Base-by-base conservation (phyloP, 495 filamentous ascomycete genomes). In the Talaromyces stipitatus region DNA sequence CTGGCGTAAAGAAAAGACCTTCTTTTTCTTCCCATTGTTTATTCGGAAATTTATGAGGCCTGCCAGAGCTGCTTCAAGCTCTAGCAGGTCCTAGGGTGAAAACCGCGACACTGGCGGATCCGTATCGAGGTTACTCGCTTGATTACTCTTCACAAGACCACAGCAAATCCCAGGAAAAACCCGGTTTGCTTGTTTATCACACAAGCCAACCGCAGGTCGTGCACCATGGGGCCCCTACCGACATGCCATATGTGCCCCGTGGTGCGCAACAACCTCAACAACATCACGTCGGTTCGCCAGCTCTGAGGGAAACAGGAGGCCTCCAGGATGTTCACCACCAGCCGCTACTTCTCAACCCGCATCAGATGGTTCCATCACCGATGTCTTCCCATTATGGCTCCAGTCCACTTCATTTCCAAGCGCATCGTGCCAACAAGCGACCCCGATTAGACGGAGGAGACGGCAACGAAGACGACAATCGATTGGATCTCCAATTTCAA, bases 61-160 rank as follows among this genome's bases (percentile, higher is more conserved):
- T 69, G 67, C 67, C 65, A 64, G 72, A 69, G 68, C 67, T 69
- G 65, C 58, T 55, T 57, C 29, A 38, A 59, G 64, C 66, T 72
- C 73, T 75, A 68, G 72, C 70, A 55, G 64, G 66, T 56, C 64
- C 68, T 62, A 50, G 67, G 69, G 72, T 70, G 63, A 72, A 74
- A 72, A 68, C 72, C 62, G 70, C 64, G 60, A 69, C 65, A 66
- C 68, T 74, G 62, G 69, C 67, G 58, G 65, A 73, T 62, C 67
- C 71, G 59, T 78, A 73, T 62, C 64, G 67, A 69, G 67, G 66
- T 63, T 74, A 69, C 64, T 64, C 67, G 54, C 69, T 72, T 60
- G 65, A 69, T 29, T 74, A 68, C 58, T 58, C 71, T 58, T 63
- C 68, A 55, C 66, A 69, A 65, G 69, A 59, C 48, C 63, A 57